These are phyloP conservation scores for Peronospora farinosa DNA, from an alignment of 352 stramenopile genomes.

Conservation along the genomic window DNA sequence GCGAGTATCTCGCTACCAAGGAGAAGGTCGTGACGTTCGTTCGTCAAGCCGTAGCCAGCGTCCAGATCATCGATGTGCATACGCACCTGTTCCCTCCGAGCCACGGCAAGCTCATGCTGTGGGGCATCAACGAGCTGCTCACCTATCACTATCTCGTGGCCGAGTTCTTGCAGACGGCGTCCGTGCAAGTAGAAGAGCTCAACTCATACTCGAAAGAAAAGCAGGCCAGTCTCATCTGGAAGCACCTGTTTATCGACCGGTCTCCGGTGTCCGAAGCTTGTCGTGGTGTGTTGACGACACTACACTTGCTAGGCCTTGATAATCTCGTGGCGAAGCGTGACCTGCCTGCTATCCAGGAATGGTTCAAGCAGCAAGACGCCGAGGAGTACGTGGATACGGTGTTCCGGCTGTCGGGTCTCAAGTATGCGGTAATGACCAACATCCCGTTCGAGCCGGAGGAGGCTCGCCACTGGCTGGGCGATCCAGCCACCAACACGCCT, in stretches of 20 bases:
- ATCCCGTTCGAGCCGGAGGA: slow-evolving; percentile 83
- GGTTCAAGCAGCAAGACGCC: slow-evolving; percentile 69
- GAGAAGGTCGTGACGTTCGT: slow-evolving; percentile 29
- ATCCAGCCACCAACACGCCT: slow-evolving; percentile 33
- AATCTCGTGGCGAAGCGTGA: slow-evolving; percentile 61
- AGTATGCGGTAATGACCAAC: slow-evolving; percentile 94
- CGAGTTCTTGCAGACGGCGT: slow-evolving; percentile 89
- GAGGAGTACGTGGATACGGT: slow-evolving; percentile 70
- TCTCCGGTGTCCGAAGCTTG: slow-evolving; percentile 88
- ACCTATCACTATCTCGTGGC: slow-evolving; percentile 94
- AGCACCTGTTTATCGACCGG: slow-evolving; percentile 85
- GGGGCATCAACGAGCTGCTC: slow-evolving; percentile 90
- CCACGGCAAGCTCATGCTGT: slow-evolving; percentile 88
- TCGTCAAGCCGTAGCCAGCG: slow-evolving; percentile 31
- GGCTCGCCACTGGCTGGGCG: slow-evolving; percentile 46
- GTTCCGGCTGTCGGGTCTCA: slow-evolving; percentile 65
- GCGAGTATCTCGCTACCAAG: slow-evolving; percentile 35
- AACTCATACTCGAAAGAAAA: slow-evolving; percentile 68
- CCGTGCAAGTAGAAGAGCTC: slow-evolving; percentile 69
- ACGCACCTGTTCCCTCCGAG: slow-evolving; percentile 90
- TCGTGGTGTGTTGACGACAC: slow-evolving; percentile 85
- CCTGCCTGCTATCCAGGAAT: slow-evolving; percentile 75
- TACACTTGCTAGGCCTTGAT: slow-evolving; percentile 69
- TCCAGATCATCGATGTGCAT: slow-evolving; percentile 63
- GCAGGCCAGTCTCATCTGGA: slow-evolving; percentile 87